These are phyloP conservation scores for Bonnemaisonia californica DNA, from an alignment of 31 red algal species.

Conservation along the genomic window DNA sequence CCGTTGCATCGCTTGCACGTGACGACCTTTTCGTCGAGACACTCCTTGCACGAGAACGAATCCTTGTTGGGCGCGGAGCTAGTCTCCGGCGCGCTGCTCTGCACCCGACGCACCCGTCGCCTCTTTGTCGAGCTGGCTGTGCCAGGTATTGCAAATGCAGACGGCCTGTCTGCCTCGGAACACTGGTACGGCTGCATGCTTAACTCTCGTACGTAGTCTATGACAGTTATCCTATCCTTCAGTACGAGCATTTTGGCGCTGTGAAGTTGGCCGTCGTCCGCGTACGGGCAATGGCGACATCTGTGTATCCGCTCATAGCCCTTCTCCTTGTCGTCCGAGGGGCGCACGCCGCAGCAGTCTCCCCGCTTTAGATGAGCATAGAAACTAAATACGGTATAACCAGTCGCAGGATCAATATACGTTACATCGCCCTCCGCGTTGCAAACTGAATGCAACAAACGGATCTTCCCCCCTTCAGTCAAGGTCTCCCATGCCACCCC, in stretches of 20 bases:
- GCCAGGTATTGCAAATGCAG: neutral
- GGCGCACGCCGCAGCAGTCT: conserved; percentile 54
- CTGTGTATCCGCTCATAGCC: conserved; percentile 53
- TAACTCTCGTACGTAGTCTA: conserved; percentile 19
- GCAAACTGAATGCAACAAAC: conserved; percentile 52
- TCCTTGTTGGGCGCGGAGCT: neutral
- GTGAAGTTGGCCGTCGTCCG: conserved; percentile 15
- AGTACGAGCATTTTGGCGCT: conserved; percentile 38
- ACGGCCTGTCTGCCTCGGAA: neutral
- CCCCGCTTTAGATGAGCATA: conserved; percentile 63
- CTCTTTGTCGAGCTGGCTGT: neutral
- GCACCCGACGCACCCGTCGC: neutral
- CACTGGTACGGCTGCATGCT: neutral
- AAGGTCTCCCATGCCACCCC: conserved; percentile 28
- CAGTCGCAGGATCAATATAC: conserved; percentile 66
- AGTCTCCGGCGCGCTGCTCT: neutral
- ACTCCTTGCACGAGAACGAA: conserved; percentile 20
- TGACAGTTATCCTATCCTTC: conserved; percentile 24
- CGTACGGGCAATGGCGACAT: conserved; percentile 74
- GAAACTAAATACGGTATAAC: conserved; percentile 66
- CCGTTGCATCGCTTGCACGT: conserved; percentile 59
- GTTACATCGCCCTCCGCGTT: conserved; percentile 74
- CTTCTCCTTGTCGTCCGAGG: neutral
- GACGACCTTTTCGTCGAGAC: conserved; percentile 26
- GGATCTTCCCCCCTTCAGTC: conserved; percentile 6